phyloP scores from a whole-genome alignment of 257 asterid genomes.

The Nicotiana benthamiana region DNA sequence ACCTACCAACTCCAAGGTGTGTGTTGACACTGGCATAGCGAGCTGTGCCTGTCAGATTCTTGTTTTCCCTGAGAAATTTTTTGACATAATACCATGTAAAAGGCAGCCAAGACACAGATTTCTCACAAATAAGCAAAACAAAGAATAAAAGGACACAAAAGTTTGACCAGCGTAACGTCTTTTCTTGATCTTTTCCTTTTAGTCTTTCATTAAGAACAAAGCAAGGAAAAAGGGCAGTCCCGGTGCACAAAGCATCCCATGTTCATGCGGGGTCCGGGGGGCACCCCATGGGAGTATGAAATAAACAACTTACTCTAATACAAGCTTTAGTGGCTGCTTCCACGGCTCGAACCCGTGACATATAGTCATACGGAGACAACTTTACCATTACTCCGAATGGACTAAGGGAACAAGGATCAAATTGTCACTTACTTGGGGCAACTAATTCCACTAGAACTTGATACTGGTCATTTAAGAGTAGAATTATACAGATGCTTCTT shows the following conservation, averaged over 20 bases:
- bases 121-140: not conserved
- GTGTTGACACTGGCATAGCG: constrained; percentile 96
- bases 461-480: not conserved
- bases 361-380: too few relatives aligned
- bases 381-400: too few relatives aligned
- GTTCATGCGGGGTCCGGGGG: too few relatives aligned
- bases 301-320: too few relatives aligned
- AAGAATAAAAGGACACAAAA: not conserved
- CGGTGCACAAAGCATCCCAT: too few relatives aligned
- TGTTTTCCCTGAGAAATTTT: constrained; percentile 63
- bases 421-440: not conserved
- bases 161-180: not conserved
- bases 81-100: not conserved
- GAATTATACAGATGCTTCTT: not conserved
- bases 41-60: constrained; percentile 94
- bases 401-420: not conserved
- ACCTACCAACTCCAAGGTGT: constrained; percentile 90
- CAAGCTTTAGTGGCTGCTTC: too few relatives aligned
- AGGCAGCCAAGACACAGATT: not conserved
- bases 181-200: not conserved
- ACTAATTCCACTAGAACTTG: not conserved
- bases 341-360: too few relatives aligned
- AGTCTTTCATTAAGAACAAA: not conserved
- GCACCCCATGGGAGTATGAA: too few relatives aligned
- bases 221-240: not conserved